Evolutionary conservation across 345 rosid genomes (phyloP).

Genomic region (Raphanus raphanistrum): DNA sequence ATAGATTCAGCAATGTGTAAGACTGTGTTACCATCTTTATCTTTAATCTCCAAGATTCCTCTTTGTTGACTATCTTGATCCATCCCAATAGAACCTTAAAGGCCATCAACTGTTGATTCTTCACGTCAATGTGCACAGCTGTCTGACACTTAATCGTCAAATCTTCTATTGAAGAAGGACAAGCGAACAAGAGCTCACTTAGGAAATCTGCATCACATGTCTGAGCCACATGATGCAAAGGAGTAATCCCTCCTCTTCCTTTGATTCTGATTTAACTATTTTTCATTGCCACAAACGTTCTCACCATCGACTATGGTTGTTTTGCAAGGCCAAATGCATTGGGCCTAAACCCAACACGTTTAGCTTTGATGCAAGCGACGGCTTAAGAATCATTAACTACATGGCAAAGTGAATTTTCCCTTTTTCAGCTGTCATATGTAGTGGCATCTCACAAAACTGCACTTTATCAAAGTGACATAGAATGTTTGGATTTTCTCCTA

Average conservation of each 20-base stretch:
- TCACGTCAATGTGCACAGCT: constrained; percentile 18
- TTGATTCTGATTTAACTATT: too few species aligned
- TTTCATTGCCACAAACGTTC: too few species aligned
- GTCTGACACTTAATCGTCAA: constrained; percentile 33
- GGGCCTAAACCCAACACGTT: constrained; percentile 24
- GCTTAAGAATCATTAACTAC: neutral
- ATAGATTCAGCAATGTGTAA: neutral
- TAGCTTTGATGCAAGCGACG: neutral
- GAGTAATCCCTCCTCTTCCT: constrained; percentile 36
- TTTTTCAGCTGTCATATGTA: neutral
- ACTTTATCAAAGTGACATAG: neutral
- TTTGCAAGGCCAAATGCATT: constrained; percentile 37
- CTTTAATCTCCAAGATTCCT: neutral
- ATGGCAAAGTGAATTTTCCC: constrained; percentile 9
- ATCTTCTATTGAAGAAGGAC: constrained; percentile 37
- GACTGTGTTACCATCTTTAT: neutral
- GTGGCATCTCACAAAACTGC: neutral
- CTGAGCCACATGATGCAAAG: constrained; percentile 37
- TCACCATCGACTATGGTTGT: neutral
- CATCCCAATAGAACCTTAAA: constrained; percentile 7
- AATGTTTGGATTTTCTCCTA: neutral
- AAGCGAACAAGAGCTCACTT: constrained; percentile 15
- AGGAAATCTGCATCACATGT: neutral
- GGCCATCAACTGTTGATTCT: neutral
- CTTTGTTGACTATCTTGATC: neutral